These are phyloP conservation scores for Knufia petricola DNA, from an alignment of 2,329 filamentous ascomycete species.

Conservation along the genomic window DNA sequence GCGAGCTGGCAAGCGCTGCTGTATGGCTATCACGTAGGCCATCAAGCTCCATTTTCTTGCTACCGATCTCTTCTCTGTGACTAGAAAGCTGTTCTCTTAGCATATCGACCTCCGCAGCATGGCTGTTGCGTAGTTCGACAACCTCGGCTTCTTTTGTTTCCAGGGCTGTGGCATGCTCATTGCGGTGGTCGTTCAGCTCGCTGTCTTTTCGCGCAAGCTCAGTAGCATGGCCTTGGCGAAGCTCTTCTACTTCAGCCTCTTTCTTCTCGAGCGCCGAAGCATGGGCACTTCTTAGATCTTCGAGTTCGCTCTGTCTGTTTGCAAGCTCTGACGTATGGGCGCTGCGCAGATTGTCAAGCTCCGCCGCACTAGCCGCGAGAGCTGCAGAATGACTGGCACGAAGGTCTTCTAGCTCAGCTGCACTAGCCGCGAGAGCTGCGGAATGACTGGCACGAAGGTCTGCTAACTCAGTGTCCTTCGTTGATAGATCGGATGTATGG, in stretches of 20 bases:
- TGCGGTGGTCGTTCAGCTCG: not conserved
- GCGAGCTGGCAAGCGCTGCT: not conserved
- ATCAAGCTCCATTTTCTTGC: not conserved
- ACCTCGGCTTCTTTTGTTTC: not conserved
- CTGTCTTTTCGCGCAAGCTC: not conserved
- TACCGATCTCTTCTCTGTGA: not conserved
- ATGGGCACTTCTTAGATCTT: not conserved
- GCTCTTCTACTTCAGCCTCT: not conserved
- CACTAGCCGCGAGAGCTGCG: not conserved
- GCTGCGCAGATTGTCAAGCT: not conserved
- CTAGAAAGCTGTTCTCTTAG: not conserved
- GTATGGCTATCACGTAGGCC: not conserved
- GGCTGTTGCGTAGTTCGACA: not conserved
- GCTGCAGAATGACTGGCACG: not conserved
- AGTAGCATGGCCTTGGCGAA: not conserved
- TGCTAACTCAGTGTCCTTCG: constrained; percentile 1
- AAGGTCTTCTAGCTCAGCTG: not conserved
- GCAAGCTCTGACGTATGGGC: not conserved
- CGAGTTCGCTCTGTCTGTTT: not conserved
- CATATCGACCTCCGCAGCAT: not conserved
- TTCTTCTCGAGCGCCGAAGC: not conserved
- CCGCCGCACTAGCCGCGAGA: not conserved
- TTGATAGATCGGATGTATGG: not conserved
- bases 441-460: not conserved
- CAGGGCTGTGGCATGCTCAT: not conserved